Conservation (phyloP, 2,329 filamentous ascomycete species). For the Dendryphion nanum region DNA sequence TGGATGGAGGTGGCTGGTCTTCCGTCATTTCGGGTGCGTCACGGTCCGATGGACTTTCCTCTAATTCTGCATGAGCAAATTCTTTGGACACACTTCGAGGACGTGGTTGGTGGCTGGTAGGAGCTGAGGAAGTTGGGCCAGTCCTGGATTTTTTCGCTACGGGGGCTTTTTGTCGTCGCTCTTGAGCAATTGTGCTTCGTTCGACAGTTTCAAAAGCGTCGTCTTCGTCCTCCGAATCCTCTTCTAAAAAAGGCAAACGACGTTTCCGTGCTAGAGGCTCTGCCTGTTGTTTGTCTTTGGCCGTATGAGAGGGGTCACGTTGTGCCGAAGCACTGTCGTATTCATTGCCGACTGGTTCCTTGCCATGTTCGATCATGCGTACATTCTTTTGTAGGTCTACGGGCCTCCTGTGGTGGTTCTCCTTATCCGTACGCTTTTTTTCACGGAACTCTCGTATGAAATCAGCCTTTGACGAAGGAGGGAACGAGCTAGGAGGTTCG, state of each 20-base stretch:
- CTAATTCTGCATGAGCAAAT: too few relatives aligned
- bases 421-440: too few relatives aligned
- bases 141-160: conserved; percentile 27
- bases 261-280: conserved; percentile 20
- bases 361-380: conserved; percentile 38
- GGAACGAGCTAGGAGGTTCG: too few relatives aligned
- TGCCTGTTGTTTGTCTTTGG: conserved; percentile 25
- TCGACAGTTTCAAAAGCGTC: conserved; percentile 46
- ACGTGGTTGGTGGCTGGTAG: conserved; percentile 29
- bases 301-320: conserved; percentile 11
- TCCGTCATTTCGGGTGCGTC: conserved; percentile 28
- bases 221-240: conserved; percentile 34
- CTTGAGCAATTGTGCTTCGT: conserved; percentile 32
- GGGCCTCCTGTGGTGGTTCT: conserved; percentile 34
- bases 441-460: too few relatives aligned
- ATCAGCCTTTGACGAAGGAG: too few relatives aligned
- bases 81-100: too few relatives aligned
- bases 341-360: conserved; percentile 32
- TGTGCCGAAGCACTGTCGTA: too few relatives aligned
- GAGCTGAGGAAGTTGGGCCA: conserved; percentile 21
- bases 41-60: conserved; percentile 21
- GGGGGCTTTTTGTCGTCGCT: conserved; percentile 37
- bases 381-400: conserved; percentile 43
- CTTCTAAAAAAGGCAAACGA: conserved; percentile 24
- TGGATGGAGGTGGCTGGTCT: conserved; percentile 17